A percentile compares a stretch with the other conserved stretches of the same genome.
These are phyloP conservation scores for Ogataea salicorniae DNA, from an alignment of 805 yeast genomes.

Conservation along the genomic window DNA sequence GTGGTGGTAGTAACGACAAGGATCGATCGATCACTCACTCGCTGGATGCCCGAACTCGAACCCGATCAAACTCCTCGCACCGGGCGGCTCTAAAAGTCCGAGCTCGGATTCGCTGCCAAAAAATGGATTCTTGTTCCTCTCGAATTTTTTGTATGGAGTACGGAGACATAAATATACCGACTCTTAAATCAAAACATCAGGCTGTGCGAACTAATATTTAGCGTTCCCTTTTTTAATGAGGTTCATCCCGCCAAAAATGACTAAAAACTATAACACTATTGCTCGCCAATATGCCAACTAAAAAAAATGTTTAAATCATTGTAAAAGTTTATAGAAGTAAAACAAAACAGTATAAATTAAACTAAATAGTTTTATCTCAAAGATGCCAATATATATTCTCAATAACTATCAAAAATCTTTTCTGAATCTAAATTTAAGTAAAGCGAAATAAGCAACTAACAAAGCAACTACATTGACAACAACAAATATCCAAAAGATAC, in stretches of 20 bases:
- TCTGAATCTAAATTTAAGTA: background rate
- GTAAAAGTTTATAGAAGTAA: no score
- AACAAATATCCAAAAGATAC: slow-evolving; percentile 33
- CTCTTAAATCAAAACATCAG: background rate
- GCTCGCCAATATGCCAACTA: no score
- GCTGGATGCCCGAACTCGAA: background rate
- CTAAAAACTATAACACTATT: background rate
- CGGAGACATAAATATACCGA: no score
- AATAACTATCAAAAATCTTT: background rate
- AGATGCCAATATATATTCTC: no score
- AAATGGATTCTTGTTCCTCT: background rate
- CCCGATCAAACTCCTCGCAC: background rate
- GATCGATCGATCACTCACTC: no score
- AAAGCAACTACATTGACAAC: slow-evolving; percentile 38
- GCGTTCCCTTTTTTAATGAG: background rate
- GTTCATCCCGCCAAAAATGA: no score
- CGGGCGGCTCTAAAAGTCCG: background rate
- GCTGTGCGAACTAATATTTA: no score
- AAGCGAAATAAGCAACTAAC: slow-evolving; percentile 24
- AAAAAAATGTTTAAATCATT: no score
- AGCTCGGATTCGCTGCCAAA: background rate
- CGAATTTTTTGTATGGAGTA: no score
- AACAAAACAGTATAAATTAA: no score
- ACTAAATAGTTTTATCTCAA: no score
- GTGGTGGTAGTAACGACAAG: no score